phyloP scores from a whole-genome alignment of 805 yeast genomes.

The Candida yuanshanica region DNA sequence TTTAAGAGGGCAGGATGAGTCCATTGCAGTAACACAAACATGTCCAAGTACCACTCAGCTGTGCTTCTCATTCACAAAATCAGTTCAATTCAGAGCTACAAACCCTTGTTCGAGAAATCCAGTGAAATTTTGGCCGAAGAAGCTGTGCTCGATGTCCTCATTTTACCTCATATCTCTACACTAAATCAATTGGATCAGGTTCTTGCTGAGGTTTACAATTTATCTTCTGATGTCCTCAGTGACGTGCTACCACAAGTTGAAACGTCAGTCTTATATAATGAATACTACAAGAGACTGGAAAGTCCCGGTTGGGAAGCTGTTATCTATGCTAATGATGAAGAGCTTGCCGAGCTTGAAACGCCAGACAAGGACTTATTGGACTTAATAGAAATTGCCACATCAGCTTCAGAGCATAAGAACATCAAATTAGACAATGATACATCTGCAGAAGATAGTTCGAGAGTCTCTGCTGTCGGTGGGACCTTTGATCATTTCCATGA shows the following conservation, averaged over 20 bases:
- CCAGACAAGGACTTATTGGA: slow-evolving; percentile 7
- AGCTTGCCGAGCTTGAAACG: slow-evolving; percentile 7
- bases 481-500: slow-evolving; percentile 96
- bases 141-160: slow-evolving; percentile 17
- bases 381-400: slow-evolving; percentile 7
- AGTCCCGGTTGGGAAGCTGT: slow-evolving; percentile 17
- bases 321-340: slow-evolving; percentile 11
- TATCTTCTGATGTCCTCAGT: slow-evolving; percentile 12
- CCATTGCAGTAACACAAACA: no score
- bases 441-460: slow-evolving; percentile 23
- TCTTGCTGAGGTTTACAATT: slow-evolving; percentile 18
- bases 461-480: slow-evolving; percentile 76
- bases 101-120: slow-evolving; percentile 16
- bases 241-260: slow-evolving; percentile 9
- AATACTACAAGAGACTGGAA: slow-evolving; percentile 16
- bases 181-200: slow-evolving; percentile 18
- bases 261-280: slow-evolving; percentile 20
- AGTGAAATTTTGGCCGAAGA: slow-evolving; percentile 6
- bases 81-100: slow-evolving; percentile 14
- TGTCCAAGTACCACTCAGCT: slow-evolving; percentile 12
- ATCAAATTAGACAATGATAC: slow-evolving; percentile 13
- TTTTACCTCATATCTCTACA: slow-evolving; percentile 12
- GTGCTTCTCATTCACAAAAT: slow-evolving; percentile 17
- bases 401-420: not conserved
- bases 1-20: no score